Conservation (phyloP, 139 green algal genomes). For the Picochlorum costavermella region DNA sequence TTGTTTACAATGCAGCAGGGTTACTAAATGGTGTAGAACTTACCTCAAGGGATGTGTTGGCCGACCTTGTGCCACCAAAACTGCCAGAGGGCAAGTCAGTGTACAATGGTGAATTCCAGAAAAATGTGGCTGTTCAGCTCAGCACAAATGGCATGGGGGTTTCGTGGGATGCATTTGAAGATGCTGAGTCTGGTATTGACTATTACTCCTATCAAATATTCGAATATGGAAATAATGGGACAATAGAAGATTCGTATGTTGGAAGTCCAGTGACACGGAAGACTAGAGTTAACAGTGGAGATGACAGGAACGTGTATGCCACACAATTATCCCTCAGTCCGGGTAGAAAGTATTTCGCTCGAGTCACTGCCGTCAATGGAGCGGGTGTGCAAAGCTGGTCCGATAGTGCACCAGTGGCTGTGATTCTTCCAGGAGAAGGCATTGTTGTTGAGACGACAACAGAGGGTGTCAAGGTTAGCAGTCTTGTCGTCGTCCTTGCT, state of each 20-base stretch:
- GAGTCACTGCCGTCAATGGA: slow-evolving; percentile 35
- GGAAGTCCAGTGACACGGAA: slow-evolving; percentile 20
- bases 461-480: not conserved
- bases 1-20: slow-evolving; percentile 33
- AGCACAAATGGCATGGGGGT: slow-evolving; percentile 14
- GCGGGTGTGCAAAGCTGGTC: slow-evolving; percentile 27
- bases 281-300: not conserved
- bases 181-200: slow-evolving; percentile 29
- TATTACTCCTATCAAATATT: slow-evolving; percentile 38
- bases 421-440: not conserved
- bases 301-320: slow-evolving; percentile 9
- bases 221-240: slow-evolving; percentile 10
- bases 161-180: slow-evolving; percentile 45
- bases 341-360: slow-evolving; percentile 25
- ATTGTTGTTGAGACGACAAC: not conserved
- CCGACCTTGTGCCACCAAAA: slow-evolving; percentile 32
- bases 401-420: not conserved
- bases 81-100: slow-evolving; percentile 18
- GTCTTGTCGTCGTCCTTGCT: not conserved
- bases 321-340: slow-evolving; percentile 4
- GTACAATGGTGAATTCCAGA: slow-evolving; percentile 17
- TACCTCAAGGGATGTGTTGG: slow-evolving; percentile 11
- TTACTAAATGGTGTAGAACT: not conserved
- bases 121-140: slow-evolving; percentile 8
- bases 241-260: slow-evolving; percentile 11